phyloP scores from a whole-genome alignment of 768 basidiomycete genomes.

The Sistotremastrum suecicum region DNA sequence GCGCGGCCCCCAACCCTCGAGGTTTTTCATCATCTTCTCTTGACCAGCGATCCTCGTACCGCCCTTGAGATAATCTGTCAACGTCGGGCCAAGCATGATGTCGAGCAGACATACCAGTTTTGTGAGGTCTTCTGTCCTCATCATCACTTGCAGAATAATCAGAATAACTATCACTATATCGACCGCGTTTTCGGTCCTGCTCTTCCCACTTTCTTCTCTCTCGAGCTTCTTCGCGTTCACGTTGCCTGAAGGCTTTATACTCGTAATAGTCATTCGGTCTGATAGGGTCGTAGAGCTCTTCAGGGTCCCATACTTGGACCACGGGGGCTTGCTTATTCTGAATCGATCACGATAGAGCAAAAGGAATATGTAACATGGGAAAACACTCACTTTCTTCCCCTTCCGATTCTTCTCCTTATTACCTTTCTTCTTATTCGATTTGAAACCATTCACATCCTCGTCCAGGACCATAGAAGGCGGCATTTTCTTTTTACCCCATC shows the following conservation, averaged over 20 bases:
- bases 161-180: conserved; percentile 44
- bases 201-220: conserved; percentile 45
- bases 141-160: conserved; percentile 50
- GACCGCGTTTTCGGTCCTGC: conserved; percentile 32
- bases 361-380: conserved; percentile 2
- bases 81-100: conserved; percentile 1
- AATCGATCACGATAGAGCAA: neutral
- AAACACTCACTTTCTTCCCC: conserved; percentile 42
- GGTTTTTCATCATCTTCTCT: conserved; percentile 34
- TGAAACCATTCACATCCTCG: conserved; percentile 80
- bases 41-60: conserved; percentile 38
- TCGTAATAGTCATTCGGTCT: conserved; percentile 85
- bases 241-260: conserved; percentile 68
- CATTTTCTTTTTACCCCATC: conserved; percentile 83
- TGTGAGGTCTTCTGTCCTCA: conserved; percentile 53
- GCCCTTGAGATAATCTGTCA: conserved; percentile 17
- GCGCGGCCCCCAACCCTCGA: conserved; percentile 12
- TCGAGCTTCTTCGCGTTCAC: conserved; percentile 61
- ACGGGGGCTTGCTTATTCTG: conserved; percentile 50
- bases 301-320: conserved; percentile 57
- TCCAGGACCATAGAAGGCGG: conserved; percentile 85
- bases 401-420: conserved; percentile 42
- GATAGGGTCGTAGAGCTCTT: conserved; percentile 65
- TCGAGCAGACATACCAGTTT: conserved; percentile 36
- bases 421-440: conserved; percentile 37